These are phyloP conservation scores for Tetrapisispora pingtungensis DNA, from an alignment of 805 yeast species.

Conservation along the genomic window DNA sequence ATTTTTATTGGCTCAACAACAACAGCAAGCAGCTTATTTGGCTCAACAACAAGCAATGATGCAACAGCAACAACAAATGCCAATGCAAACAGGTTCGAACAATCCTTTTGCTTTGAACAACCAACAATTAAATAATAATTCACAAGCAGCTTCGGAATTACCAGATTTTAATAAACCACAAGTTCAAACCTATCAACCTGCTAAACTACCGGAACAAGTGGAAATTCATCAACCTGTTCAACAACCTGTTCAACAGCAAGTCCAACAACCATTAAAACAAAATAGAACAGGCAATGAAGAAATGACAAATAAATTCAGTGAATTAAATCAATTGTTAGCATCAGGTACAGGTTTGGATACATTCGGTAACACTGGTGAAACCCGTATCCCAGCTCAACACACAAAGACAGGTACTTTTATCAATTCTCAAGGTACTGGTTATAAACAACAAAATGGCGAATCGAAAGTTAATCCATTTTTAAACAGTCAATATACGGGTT, in stretches of 20 bases:
- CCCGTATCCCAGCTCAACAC: slow-evolving; percentile 85
- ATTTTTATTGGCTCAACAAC: slow-evolving; percentile 15
- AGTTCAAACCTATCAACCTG: not conserved
- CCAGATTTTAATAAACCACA: slow-evolving; percentile 4
- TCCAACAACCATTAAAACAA: slow-evolving; percentile 34
- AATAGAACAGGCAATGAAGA: slow-evolving; percentile 45
- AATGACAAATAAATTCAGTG: slow-evolving; percentile 52
- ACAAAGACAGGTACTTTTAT: slow-evolving; percentile 73
- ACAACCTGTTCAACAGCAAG: slow-evolving; percentile 2
- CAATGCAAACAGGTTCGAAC: slow-evolving; percentile 61
- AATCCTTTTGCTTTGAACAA: slow-evolving; percentile 59
- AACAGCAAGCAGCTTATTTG: slow-evolving; percentile 20
- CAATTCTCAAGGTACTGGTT: slow-evolving; percentile 84
- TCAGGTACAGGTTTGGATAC: slow-evolving; percentile 90
- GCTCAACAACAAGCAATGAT: slow-evolving; percentile 25
- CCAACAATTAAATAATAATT: slow-evolving; percentile 5
- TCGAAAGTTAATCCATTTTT: slow-evolving; percentile 34
- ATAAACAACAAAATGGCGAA: slow-evolving; percentile 37
- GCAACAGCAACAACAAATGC: slow-evolving; percentile 35
- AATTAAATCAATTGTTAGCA: slow-evolving; percentile 68
- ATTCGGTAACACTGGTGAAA: slow-evolving; percentile 38
- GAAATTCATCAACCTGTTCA: slow-evolving; percentile 1
- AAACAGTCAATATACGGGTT: slow-evolving; percentile 65
- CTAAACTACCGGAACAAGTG: slow-evolving; percentile 4
- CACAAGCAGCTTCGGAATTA: slow-evolving; percentile 2